Base-by-base conservation (phyloP, 2,329 filamentous ascomycete species). In the Fusarium sp. region DNA sequence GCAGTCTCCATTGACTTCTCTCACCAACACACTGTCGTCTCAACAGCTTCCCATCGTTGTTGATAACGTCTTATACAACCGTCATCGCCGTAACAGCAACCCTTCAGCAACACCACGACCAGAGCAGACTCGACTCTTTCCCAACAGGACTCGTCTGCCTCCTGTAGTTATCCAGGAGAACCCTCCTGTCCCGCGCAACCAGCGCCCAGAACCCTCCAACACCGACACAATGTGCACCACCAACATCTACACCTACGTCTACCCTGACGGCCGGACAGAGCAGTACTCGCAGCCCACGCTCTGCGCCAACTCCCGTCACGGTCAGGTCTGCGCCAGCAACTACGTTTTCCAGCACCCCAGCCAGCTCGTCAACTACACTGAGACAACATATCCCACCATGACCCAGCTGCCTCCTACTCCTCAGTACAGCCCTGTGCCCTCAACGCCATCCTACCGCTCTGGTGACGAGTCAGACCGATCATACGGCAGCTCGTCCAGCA, bases 201-300 rank as follows among this genome's bases (percentile, higher is more conserved):
- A 58, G 56, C 75, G 72, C 67, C 58, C 50, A 54, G 47, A 70
- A 31, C 16, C 68, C 29, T 71, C 42, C 31, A 74, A 59, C 64
- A 78, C 79, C 74, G 76, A 78, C 83, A 85, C 82, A 58, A 89
- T 89, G 88, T 89, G 88, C 81, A 84, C 84, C 71, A 86, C 84
- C 69, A 83, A 87, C 75, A 72, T 86, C 60, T 87, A 84, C 82
- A 82, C 85, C 36, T 85, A 86, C 78, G 77, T 85, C 76, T 84
- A 85, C 82, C 83, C 86, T 5, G 85, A 88, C 78, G 86, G 86
- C 66, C 82, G 80, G 58, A 71, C 68, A 57, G 77, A 81, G 74
- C 78, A 79, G 59, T 74, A 77, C 38, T 80, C 82, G 58, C 83
- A 84, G 64, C 78, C 81, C 8, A 78, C 81, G 35, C 79, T 83